phyloP scores from a whole-genome alignment of 164 flowering plant species.

The Warburgia ugandensis region DNA sequence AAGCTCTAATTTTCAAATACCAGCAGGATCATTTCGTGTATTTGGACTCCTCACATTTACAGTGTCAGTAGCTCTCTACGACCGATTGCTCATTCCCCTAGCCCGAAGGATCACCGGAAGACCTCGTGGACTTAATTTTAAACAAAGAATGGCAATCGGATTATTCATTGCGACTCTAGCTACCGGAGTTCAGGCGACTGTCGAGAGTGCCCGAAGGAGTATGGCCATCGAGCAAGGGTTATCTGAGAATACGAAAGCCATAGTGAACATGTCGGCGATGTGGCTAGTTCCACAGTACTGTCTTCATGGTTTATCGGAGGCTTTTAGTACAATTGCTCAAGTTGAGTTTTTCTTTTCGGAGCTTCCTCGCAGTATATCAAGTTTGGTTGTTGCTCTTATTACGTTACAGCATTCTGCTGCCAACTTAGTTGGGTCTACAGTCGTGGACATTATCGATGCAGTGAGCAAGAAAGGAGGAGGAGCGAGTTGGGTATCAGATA shows the following conservation, averaged over 20 bases:
- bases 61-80: conserved; percentile 43
- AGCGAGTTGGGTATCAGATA: too few relatives aligned
- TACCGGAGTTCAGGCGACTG: conserved; percentile 20
- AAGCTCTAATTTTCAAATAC: conserved; percentile 36
- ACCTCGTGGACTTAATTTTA: conserved; percentile 28
- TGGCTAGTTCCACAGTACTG: conserved; percentile 69
- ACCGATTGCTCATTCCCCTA: conserved; percentile 31
- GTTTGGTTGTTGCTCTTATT: conserved; percentile 54
- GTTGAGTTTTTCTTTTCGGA: conserved; percentile 69
- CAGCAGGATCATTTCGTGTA: conserved; percentile 40
- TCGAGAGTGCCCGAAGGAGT: conserved; percentile 39
- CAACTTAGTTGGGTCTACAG: too few relatives aligned
- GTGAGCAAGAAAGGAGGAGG: too few relatives aligned
- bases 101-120: conserved; percentile 23
- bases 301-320: conserved; percentile 66
- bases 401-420: too few relatives aligned
- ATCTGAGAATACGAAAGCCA: conserved; percentile 5
- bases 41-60: conserved; percentile 24
- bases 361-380: conserved; percentile 74
- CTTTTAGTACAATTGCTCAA: conserved; percentile 65
- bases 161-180: conserved; percentile 18
- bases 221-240: conserved; percentile 40
- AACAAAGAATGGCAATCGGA: conserved; percentile 47
- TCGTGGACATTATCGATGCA: too few relatives aligned
- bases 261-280: conserved; percentile 68